Percentiles rank a stretch among this genome's conserved stretches.
Conservation (phyloP, 2,329 filamentous ascomycete genomes). For the Colletotrichum sublineola region DNA sequence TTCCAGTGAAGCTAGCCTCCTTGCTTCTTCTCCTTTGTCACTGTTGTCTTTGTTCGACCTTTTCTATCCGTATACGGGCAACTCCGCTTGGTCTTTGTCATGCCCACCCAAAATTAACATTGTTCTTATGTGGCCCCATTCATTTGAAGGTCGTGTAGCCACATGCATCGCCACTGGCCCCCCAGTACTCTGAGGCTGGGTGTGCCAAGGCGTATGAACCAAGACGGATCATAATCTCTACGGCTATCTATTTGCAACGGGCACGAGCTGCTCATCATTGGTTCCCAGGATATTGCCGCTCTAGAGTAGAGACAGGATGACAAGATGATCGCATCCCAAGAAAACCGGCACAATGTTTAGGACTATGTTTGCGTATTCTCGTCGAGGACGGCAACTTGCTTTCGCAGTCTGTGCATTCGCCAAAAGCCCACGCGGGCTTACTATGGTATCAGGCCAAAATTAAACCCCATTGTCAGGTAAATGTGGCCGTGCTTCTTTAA, state of each 20-base stretch:
- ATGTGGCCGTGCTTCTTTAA: too few relatives aligned
- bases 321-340: constrained; percentile 4
- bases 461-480: too few relatives aligned
- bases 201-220: constrained; percentile 32
- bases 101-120: constrained; percentile 28
- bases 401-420: background rate
- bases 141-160: background rate
- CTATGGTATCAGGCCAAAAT: too few relatives aligned
- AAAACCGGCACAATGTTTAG: constrained; percentile 21
- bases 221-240: constrained; percentile 34
- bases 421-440: background rate
- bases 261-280: constrained; percentile 25
- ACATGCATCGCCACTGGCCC: background rate
- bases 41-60: background rate
- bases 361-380: constrained; percentile 3
- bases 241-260: constrained; percentile 36
- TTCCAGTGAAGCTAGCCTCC: background rate
- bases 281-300: constrained; percentile 18
- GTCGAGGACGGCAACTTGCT: constrained; percentile 20
- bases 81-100: constrained; percentile 30
- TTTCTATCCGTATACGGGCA: background rate
- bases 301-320: constrained; percentile 26
- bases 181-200: constrained; percentile 20
- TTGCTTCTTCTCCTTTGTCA: background rate
- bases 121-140: background rate